These are phyloP conservation scores for Acanthamoeba sp. DNA, from an alignment of 208 protist genomes.

Conservation along the genomic window DNA sequence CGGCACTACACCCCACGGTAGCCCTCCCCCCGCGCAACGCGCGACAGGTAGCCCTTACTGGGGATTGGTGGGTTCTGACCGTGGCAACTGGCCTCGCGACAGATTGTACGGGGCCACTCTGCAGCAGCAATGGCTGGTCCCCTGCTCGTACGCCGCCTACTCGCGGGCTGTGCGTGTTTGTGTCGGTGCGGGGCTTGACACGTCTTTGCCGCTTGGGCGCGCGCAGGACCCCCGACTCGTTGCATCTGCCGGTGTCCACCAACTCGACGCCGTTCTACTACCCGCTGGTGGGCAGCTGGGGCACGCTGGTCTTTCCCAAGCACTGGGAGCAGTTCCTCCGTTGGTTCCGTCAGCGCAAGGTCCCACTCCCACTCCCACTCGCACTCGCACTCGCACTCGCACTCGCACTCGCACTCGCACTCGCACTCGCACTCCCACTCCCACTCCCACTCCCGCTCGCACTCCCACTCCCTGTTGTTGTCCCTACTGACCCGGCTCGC, in stretches of 20 bases:
- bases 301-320: slow-evolving; percentile 36
- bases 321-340: slow-evolving; percentile 28
- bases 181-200: too few relatives aligned
- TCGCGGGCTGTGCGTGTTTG: too few relatives aligned
- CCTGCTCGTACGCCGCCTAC: not conserved
- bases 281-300: slow-evolving; percentile 61
- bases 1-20: slow-evolving; percentile 22
- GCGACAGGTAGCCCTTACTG: not conserved
- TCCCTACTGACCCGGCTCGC: not conserved
- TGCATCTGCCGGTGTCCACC: not conserved
- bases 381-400: not conserved
- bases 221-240: too few relatives aligned
- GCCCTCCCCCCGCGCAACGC: not conserved
- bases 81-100: not conserved
- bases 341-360: slow-evolving; percentile 43
- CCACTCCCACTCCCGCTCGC: too few relatives aligned
- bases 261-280: slow-evolving; percentile 57
- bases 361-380: not conserved
- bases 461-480: not conserved
- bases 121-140: slow-evolving; percentile 54
- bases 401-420: too few relatives aligned
- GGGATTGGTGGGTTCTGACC: not conserved
- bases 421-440: not conserved
- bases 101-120: slow-evolving; percentile 35
- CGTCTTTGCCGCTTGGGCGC: not conserved